Evolutionary conservation across 306 rosid species (phyloP), one percentile per base, ranked within the genome.

Genomic region (Dryas alaskensis): DNA sequence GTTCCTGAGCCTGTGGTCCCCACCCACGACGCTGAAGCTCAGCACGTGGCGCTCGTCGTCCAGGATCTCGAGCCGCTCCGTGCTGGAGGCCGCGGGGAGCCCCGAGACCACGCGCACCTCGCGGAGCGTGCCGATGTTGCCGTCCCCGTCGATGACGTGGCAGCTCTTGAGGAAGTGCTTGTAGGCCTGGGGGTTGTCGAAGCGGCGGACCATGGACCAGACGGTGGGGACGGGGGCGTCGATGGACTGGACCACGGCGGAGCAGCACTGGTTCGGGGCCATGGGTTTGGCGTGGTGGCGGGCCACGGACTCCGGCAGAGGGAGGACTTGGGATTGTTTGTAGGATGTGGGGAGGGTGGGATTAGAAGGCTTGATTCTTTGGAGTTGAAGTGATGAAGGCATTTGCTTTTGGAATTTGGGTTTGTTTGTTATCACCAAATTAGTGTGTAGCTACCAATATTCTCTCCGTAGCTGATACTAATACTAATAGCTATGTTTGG

Each of bases 21-120:
- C 98, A 4, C 98, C 98, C 13, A 94, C 87, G 2, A 94, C 89
- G 77, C 98, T 88, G 81, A 94, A 94, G 81, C 98, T 92, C 69
- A 91, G 68, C 45, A 94, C 92, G 83, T 94, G 98, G 7, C 85
- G 79, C 78, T 94, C 98, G 40, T 94, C 97, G 83, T 94, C 98
- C 0, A 94, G 90, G 74, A 94, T 94, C 92, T 94, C 98, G 0
- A 94, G 70, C 48, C 98, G 57, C 84, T 94, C 97, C 4, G 91
- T 94, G 89, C 98, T 94, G 8, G 85, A 88, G 25, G 5, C 97
- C 0, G 98, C 98, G 2, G 98, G 98, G 3, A 94, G 92, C 0
- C 98, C 98, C 1, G 98, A 94, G 0, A 94, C 88, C 8, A 94
- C 91, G 45, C 9, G 81, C 4, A 94, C 97, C 72, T 90, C 90